These are phyloP conservation scores for Trichoderma sp. DNA, from an alignment of 2,329 filamentous ascomycete species.

Conservation along the genomic window DNA sequence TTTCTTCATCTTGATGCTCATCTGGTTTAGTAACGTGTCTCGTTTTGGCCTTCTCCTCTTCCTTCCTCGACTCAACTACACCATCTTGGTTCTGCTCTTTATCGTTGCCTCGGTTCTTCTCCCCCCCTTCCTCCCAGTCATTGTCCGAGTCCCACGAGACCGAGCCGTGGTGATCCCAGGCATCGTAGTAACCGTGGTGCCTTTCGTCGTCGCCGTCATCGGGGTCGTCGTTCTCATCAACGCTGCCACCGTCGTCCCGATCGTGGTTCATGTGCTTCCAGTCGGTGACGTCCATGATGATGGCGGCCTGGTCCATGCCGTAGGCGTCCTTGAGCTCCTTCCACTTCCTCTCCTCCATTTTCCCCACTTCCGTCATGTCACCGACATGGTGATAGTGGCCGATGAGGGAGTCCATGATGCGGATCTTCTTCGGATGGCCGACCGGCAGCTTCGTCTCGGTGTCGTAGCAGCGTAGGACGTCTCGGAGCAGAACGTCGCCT, in stretches of 20 bases:
- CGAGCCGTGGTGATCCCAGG: not conserved
- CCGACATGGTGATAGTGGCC: not conserved
- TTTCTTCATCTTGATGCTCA: not conserved
- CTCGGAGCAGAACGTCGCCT: not conserved
- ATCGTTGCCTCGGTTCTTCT: not conserved
- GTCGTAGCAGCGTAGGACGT: not conserved
- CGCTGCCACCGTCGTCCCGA: not conserved
- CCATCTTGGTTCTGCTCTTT: not conserved
- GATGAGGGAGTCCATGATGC: not conserved
- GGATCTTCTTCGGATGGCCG: not conserved
- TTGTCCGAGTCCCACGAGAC: not conserved
- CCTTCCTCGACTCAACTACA: not conserved
- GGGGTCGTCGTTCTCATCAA: not conserved
- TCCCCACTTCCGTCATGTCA: not conserved
- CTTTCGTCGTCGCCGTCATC: not conserved
- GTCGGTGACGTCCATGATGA: not conserved
- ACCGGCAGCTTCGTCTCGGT: not conserved
- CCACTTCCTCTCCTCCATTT: not conserved
- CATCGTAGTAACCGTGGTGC: not conserved
- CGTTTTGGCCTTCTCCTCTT: not conserved
- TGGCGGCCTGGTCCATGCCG: not conserved
- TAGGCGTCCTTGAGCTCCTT: not conserved
- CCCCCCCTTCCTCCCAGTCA: not conserved
- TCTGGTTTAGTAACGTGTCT: not conserved
- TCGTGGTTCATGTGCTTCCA: not conserved